Conservation (phyloP, 192 early-diverging fungal species). For the Spizellomyces sp. region DNA sequence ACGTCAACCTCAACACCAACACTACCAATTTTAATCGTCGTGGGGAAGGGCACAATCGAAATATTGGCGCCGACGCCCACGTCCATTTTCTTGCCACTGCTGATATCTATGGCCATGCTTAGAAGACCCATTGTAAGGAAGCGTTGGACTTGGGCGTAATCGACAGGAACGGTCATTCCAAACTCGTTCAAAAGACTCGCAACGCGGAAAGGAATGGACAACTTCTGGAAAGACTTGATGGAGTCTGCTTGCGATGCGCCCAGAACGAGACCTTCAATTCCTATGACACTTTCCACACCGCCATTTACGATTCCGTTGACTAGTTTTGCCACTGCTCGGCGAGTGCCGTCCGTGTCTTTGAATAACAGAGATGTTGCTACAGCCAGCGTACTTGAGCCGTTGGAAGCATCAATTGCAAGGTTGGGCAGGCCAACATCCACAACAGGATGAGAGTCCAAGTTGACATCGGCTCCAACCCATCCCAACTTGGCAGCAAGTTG, state of each 20-base stretch:
- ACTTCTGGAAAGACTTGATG: neutral
- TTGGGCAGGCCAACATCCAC: conserved; percentile 17
- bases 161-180: neutral
- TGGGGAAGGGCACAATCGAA: conserved; percentile 11
- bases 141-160: conserved; percentile 4
- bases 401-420: conserved; percentile 21
- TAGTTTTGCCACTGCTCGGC: conserved; percentile 13
- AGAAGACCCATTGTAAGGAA: conserved; percentile 5
- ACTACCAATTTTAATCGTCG: neutral
- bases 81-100: conserved; percentile 1
- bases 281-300: conserved; percentile 7
- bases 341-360: conserved; percentile 19
- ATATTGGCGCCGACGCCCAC: conserved; percentile 7
- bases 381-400: conserved; percentile 9
- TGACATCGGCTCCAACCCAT: conserved; percentile 20
- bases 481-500: conserved; percentile 25
- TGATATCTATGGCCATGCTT: neutral
- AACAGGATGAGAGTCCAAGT: conserved; percentile 31
- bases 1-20: conserved; percentile 7
- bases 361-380: conserved; percentile 18
- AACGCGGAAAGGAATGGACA: neutral
- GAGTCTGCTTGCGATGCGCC: neutral
- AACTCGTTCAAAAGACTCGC: neutral
- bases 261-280: neutral
- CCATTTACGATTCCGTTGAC: conserved; percentile 16